Evolutionary conservation across 176 grass and related monocot genomes (phyloP), one percentile per base, ranked within the genome.

Genomic region (Tuctoria greenei): DNA sequence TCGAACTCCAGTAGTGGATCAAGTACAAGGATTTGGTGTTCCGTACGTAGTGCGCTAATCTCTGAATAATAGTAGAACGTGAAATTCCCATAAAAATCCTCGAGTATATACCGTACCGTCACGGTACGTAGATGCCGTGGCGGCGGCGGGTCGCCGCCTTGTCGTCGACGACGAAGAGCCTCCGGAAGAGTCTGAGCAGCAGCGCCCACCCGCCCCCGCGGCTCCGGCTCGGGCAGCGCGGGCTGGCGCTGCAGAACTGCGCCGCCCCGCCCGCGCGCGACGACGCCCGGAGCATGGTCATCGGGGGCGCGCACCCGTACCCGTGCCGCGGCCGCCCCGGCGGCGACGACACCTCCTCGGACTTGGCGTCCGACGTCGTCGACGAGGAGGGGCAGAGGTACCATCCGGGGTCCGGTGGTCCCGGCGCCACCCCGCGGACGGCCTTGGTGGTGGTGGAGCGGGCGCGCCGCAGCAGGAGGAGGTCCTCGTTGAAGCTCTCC

Each of bases 401-500:
- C 71, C 52, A 73, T 31, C 54, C 67, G 15, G 18, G 49, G 17
- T 51, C 49, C 49, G 5, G 49, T 3, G 9, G 54, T 7, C 55
- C 55, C 23, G 55, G 55, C 58, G 10, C 10, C 27, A 4, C 16
- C 6, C 2, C 40, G 6, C 5, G n/a, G n/a, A n/a, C n/a, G n/a
- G n/a, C n/a, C n/a, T n/a, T n/a, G n/a, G n/a, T n/a, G n/a, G n/a
- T n/a, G n/a, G 31, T 31, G 74, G 43, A 51, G 44, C 27, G 44
- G n/a, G 34, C 20, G 37, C 54, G 36, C 0, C 26, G 79, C 34
- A 65, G 82, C 8, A 44, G 54, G 44, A 67, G 73, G 21, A 49
- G 51, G 20, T 83, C 86, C 58, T 85, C 82, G 61, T 92, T 92
- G 57, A 92, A 85, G 74, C 83, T 70, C 78, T 91, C 89, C 59